Evolutionary conservation across 352 stramenopile genomes (phyloP), one percentile per base, ranked within the genome.

Genomic region (Phytophthora cryptogea): DNA sequence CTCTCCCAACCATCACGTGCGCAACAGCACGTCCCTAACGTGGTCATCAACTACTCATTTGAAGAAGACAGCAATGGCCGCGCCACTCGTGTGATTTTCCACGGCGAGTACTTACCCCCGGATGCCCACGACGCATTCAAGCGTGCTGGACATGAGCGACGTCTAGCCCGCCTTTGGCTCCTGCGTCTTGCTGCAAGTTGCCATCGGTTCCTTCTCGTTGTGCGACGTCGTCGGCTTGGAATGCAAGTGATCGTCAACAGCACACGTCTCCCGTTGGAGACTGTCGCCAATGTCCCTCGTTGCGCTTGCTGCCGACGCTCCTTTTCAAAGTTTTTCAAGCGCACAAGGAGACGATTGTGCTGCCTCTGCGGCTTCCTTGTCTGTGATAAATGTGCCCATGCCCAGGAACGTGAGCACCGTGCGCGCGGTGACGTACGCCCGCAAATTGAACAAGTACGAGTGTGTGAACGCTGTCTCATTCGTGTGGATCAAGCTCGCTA

Each of bases 321-420:
- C 3, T 79, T 83, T 33, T 70, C 63, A 3, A 70, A 48, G 20
- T 59, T 65, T 14, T 66, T 75, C 43, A 66, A 65, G 16, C 67
- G 62, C 30, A 53, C 57, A 27, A 61, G 53, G 27, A 80, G 68
- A 63, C 52, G 63, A 0, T 48, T 81, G 20, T 86, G 76, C 44
- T 70, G 67, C 59, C 31, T 79, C 16, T 86, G 76, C 26, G 74
- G 71, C n/a, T 83, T 77, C 46, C 63, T 82, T 33, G 74, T 83
- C 3, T 86, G 76, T 37, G 66, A 82, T 17, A 76, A 73, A 42
- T 86, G 75, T 43, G 77, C 72, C 0, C 54, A 69, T 10, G 62
- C 55, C 26, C 72, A 83, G 62, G 59, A 82, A 36, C 62, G 75
- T 7, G 63, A 78, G 44, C 68, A 75, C n/a, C 61, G 53, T 2